These are phyloP conservation scores for Aleurites moluccanus DNA, from an alignment of 441 rosid species.

Conservation along the genomic window DNA sequence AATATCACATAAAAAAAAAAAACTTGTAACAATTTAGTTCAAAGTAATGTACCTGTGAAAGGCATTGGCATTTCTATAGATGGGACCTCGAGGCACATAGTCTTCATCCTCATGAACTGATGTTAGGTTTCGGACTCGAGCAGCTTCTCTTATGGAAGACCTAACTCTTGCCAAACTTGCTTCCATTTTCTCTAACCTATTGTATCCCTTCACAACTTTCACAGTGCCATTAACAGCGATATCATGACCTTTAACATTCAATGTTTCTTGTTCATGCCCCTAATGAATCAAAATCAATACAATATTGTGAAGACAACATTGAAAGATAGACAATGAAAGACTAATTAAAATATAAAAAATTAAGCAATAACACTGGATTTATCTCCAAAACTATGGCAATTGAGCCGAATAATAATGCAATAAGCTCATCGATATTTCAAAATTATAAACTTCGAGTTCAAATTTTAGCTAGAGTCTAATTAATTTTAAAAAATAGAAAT, in stretches of 20 bases:
- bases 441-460: too few relatives aligned
- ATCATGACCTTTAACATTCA: slow-evolving; percentile 19
- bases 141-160: slow-evolving; percentile 58
- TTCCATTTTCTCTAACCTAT: slow-evolving; percentile 47
- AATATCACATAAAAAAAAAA: not conserved
- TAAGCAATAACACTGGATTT: too few relatives aligned
- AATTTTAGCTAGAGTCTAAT: too few relatives aligned
- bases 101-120: slow-evolving; percentile 43
- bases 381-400: too few relatives aligned
- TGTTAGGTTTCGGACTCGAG: slow-evolving; percentile 36
- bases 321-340: too few relatives aligned
- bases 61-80: slow-evolving; percentile 63
- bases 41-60: slow-evolving; percentile 51
- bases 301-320: not conserved
- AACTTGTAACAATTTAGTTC: not conserved
- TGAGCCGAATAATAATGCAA: too few relatives aligned
- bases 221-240: not conserved
- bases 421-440: too few relatives aligned
- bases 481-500: too few relatives aligned
- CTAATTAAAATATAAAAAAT: too few relatives aligned
- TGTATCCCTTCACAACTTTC: slow-evolving; percentile 25
- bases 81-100: slow-evolving; percentile 61
- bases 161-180: slow-evolving; percentile 50
- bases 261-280: slow-evolving; percentile 16
- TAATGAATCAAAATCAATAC: not conserved